phyloP scores from a whole-genome alignment of 257 asterid species.

The Solanum clarkiae region DNA sequence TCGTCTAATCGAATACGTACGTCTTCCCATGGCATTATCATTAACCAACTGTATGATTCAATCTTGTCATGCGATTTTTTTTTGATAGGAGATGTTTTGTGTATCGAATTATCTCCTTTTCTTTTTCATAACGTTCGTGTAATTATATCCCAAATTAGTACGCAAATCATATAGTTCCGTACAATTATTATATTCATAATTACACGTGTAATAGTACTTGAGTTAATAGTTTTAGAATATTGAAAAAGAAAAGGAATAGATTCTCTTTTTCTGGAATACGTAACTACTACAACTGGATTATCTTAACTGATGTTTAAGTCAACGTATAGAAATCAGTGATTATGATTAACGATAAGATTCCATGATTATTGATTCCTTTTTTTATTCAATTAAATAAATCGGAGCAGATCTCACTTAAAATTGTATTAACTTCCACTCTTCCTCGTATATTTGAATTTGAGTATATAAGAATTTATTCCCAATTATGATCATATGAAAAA shows the following conservation, averaged over 20 bases:
- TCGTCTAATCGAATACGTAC: neutral
- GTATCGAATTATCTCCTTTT: no score
- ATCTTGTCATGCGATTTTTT: neutral
- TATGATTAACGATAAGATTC: neutral
- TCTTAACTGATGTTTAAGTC: neutral
- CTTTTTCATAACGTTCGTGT: neutral
- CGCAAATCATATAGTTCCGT: neutral
- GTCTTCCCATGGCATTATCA: neutral
- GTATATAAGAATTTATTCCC: neutral
- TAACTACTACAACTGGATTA: neutral
- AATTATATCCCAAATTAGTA: neutral
- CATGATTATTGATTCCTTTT: neutral
- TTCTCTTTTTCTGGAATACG: neutral
- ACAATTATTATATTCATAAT: neutral
- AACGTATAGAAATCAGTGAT: neutral
- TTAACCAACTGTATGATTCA: neutral
- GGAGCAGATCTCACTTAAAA: neutral
- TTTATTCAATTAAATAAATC: neutral
- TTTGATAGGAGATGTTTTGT: no score
- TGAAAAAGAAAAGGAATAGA: neutral
- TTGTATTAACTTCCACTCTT: neutral
- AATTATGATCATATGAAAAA: neutral
- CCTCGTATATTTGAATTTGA: neutral
- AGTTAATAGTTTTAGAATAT: neutral
- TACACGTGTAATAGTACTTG: neutral